Evolutionary conservation across 768 basidiomycete species (phyloP).

Genomic region (Scleroderma bovista): DNA sequence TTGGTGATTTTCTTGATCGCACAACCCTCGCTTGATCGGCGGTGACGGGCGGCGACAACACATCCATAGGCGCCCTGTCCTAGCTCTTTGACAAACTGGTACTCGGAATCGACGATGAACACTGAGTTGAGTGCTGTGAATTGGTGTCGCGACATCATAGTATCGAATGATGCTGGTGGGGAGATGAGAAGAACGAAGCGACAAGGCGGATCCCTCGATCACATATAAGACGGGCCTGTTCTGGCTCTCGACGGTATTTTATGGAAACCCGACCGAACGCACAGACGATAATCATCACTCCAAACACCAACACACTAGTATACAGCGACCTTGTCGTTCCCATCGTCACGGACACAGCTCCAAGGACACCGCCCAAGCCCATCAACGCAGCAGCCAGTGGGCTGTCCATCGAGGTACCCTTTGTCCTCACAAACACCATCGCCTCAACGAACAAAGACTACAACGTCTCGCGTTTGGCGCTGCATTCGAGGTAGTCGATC

Average conservation of each 20-base stretch:
- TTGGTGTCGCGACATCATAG: slow-evolving; percentile 72
- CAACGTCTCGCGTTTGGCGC: too few relatives aligned
- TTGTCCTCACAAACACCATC: too few relatives aligned
- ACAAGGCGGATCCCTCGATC: too few relatives aligned
- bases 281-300: background rate
- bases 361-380: too few relatives aligned
- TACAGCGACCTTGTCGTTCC: too few relatives aligned
- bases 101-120: slow-evolving; percentile 84
- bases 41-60: slow-evolving; percentile 82
- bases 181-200: background rate
- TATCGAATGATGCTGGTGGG: slow-evolving; percentile 15
- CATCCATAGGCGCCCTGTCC: slow-evolving; percentile 95
- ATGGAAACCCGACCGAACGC: background rate
- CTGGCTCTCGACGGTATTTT: too few relatives aligned
- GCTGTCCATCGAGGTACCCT: too few relatives aligned
- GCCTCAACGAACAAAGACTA: too few relatives aligned
- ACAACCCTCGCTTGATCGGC: slow-evolving; percentile 78
- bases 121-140: slow-evolving; percentile 83
- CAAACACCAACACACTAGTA: background rate
- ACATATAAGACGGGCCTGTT: too few relatives aligned
- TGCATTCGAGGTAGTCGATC: too few relatives aligned
- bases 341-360: too few relatives aligned
- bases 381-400: too few relatives aligned
- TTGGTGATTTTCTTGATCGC: slow-evolving; percentile 97
- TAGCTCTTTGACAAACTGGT: slow-evolving; percentile 94